A percentile compares a stretch with the other conserved stretches of the same genome.
Evolutionary conservation across 768 basidiomycete genomes (phyloP).

Genomic region (Chlorophyllum brunneum): DNA sequence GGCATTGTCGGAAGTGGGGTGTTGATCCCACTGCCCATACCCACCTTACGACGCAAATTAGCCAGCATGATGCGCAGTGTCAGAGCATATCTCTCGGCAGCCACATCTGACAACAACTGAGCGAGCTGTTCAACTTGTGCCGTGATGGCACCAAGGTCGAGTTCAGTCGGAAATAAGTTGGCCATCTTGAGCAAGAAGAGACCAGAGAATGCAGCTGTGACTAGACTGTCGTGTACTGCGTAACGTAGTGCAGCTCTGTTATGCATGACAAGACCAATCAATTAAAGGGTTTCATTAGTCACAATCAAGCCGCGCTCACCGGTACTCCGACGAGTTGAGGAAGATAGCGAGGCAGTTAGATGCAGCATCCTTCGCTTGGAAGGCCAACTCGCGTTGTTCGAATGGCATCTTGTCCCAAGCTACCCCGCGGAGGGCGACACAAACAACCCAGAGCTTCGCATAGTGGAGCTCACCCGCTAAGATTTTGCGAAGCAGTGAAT

Average conservation of each 20-base stretch:
- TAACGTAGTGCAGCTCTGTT: constrained; percentile 82
- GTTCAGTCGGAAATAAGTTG: constrained; percentile 82
- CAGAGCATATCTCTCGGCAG: constrained; percentile 86
- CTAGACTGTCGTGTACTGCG: constrained; percentile 90
- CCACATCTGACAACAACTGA: constrained; percentile 86
- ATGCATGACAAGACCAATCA: constrained; percentile 9
- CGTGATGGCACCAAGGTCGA: constrained; percentile 74
- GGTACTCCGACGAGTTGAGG: constrained; percentile 73
- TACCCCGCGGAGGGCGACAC: constrained; percentile 86
- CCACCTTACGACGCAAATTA: constrained; percentile 85
- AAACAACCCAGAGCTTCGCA: constrained; percentile 93
- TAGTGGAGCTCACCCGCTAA: constrained; percentile 87
- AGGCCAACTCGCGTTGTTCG: constrained; percentile 91
- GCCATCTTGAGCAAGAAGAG: constrained; percentile 94
- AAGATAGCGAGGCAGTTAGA: constrained; percentile 83
- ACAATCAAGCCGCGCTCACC: constrained; percentile 52
- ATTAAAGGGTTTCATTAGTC: not conserved
- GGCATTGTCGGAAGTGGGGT: constrained; percentile 48
- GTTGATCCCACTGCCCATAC: constrained; percentile 48
- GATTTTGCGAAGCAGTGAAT: constrained; percentile 81
- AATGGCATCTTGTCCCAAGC: constrained; percentile 97
- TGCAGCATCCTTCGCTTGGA: constrained; percentile 93
- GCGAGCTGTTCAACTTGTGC: constrained; percentile 88
- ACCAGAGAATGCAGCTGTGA: constrained; percentile 88
- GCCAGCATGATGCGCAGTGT: constrained; percentile 93